Conservation (phyloP, 495 filamentous ascomycete genomes). For the Rostrohypoxylon terebratum region DNA sequence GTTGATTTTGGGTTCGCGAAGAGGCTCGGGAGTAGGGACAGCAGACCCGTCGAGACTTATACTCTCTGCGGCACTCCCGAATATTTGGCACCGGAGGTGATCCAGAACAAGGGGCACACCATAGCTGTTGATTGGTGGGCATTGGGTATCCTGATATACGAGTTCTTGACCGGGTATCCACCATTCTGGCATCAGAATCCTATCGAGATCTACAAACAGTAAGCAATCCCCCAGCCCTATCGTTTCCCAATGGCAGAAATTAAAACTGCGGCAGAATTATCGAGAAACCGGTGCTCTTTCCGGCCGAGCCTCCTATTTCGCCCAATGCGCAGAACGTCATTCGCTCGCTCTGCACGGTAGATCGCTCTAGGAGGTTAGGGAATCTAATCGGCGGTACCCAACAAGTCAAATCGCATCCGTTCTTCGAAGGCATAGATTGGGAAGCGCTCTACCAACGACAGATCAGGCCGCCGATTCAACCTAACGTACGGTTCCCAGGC, state of each 20-base stretch:
- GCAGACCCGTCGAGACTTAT: conserved; percentile 81
- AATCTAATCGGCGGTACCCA: conserved; percentile 87
- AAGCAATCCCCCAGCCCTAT: conserved; percentile 39
- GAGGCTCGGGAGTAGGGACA: conserved; percentile 67
- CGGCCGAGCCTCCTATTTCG: conserved; percentile 71
- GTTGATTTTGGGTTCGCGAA: conserved; percentile 99
- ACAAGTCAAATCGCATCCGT: conserved; percentile 86
- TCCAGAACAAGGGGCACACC: conserved; percentile 93
- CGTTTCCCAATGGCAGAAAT: background rate
- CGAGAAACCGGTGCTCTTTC: conserved; percentile 77
- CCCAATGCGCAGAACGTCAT: conserved; percentile 86
- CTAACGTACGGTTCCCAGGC: conserved; percentile 79
- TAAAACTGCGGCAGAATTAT: conserved; percentile 68
- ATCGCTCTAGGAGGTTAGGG: conserved; percentile 86
- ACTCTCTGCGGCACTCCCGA: conserved; percentile 97
- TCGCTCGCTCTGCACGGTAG: conserved; percentile 85
- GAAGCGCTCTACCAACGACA: conserved; percentile 78
- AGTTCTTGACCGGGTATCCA: conserved; percentile 94
- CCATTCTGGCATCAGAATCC: conserved; percentile 98
- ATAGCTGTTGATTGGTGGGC: conserved; percentile 99
- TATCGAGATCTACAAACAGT: conserved; percentile 96
- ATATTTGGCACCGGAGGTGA: conserved; percentile 96
- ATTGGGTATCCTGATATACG: conserved; percentile 93
- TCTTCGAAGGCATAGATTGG: conserved; percentile 88
- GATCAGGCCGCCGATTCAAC: conserved; percentile 85